A percentile compares a stretch with the other conserved stretches of the same genome.
Conservation (phyloP, 148 eudicot genomes). For the Nepenthes gracilis region DNA sequence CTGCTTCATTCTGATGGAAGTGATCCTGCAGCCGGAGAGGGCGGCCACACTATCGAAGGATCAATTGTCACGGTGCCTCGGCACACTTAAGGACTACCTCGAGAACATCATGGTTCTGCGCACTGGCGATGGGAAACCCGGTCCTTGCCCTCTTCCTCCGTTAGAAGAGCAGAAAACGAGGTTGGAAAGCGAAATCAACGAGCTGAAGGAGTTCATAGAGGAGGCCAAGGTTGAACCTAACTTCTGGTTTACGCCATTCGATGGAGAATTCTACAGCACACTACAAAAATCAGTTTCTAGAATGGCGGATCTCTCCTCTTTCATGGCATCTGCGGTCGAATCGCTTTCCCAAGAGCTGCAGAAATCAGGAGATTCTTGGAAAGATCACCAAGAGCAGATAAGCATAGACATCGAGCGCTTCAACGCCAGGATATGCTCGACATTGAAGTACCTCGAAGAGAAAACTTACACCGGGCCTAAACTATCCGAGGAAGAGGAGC, state of each 20-base stretch:
- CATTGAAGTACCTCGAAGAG: constrained; percentile 20
- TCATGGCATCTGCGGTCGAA: constrained; percentile 15
- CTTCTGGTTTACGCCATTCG: constrained; percentile 51
- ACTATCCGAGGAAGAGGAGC: neutral
- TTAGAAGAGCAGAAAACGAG: constrained; percentile 17
- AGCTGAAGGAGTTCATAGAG: constrained; percentile 17
- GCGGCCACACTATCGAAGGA: constrained; percentile 31
- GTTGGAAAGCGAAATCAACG: constrained; percentile 15
- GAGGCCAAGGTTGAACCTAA: constrained; percentile 43
- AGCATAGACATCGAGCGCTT: constrained; percentile 21
- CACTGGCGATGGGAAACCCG: constrained; percentile 6
- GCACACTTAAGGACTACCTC: constrained; percentile 18
- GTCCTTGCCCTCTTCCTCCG: neutral
- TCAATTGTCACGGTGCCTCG: constrained; percentile 17
- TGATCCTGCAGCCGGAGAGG: constrained; percentile 32
- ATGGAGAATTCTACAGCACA: constrained; percentile 17
- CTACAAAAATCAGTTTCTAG: constrained; percentile 19
- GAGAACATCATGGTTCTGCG: constrained; percentile 6
- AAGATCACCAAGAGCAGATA: constrained; percentile 22
- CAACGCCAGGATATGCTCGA: constrained; percentile 10
- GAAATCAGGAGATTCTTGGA: constrained; percentile 10
- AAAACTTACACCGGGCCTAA: neutral
- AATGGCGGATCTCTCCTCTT: constrained; percentile 21
- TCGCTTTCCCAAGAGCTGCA: constrained; percentile 10
- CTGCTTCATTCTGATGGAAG: constrained; percentile 28